Evolutionary conservation across 345 rosid species (phyloP).

Genomic region (Rhizophora apiculata): DNA sequence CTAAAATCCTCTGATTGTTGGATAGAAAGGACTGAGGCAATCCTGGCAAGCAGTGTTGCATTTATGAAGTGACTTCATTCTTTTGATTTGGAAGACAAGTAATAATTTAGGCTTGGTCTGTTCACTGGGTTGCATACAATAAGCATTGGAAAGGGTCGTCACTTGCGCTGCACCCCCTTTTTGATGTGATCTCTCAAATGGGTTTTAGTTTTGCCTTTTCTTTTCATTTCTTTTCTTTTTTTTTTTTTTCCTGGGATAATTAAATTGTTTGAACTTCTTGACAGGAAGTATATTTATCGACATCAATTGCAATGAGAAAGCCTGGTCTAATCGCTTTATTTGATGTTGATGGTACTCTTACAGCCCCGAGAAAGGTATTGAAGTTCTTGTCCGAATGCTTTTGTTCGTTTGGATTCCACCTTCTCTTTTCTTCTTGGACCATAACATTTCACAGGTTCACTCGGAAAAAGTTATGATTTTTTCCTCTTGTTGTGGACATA

Average conservation of each 20-base stretch:
- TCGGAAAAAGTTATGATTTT: neutral
- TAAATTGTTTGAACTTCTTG: neutral
- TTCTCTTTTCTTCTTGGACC: neutral
- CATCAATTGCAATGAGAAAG: constrained; percentile 39
- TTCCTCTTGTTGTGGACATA: neutral
- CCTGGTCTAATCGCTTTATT: constrained; percentile 87
- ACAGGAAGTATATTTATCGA: constrained; percentile 1
- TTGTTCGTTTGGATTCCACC: neutral
- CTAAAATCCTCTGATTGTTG: no score
- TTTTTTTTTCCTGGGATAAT: neutral
- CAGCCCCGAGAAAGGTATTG: constrained; percentile 85
- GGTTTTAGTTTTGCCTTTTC: neutral
- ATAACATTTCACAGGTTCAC: no score
- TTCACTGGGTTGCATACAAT: no score
- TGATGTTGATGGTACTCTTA: constrained; percentile 97
- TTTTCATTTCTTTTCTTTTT: neutral
- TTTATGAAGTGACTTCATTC: no score
- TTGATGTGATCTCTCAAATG: no score
- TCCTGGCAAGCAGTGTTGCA: no score
- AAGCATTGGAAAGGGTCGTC: no score
- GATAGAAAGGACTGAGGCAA: no score
- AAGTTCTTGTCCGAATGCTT: neutral
- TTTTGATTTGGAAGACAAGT: no score
- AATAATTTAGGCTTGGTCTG: no score
- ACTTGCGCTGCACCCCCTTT: no score